Evolutionary conservation across 495 filamentous ascomycete genomes (phyloP).

Genomic region (Trichocladium antarcticum): DNA sequence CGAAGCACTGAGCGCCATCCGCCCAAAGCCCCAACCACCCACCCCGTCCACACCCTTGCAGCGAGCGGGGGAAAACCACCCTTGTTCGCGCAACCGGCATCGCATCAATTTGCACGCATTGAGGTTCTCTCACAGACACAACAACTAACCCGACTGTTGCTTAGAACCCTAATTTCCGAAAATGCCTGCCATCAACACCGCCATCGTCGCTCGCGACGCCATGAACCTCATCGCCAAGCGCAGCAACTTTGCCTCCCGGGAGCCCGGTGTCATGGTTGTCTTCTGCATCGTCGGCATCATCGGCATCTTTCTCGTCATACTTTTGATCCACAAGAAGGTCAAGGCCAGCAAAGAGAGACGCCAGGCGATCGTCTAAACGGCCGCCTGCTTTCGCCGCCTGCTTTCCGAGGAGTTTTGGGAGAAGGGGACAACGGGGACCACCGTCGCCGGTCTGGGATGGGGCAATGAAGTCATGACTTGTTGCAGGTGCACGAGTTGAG

Average conservation of each 20-base stretch:
- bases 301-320: conserved; percentile 33
- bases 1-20: neutral
- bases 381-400: neutral
- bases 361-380: conserved; percentile 18
- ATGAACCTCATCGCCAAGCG: conserved; percentile 39
- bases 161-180: conserved; percentile 10
- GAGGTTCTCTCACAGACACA: neutral
- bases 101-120: neutral
- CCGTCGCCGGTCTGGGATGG: conserved; percentile 1
- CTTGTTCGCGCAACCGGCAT: neutral
- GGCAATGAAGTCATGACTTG: conserved; percentile 13
- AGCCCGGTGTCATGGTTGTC: conserved; percentile 48
- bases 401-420: neutral
- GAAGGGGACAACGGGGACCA: neutral
- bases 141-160: conserved; percentile 4
- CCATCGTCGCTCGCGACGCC: conserved; percentile 39
- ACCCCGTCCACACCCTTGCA: neutral
- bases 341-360: conserved; percentile 27
- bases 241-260: conserved; percentile 42
- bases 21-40: neutral
- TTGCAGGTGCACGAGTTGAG: neutral
- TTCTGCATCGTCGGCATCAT: conserved; percentile 50
- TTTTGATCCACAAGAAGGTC: conserved; percentile 38
- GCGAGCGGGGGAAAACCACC: neutral
- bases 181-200: conserved; percentile 39